phyloP scores from a whole-genome alignment of 75 land plant species.

The Picea glauca region DNA sequence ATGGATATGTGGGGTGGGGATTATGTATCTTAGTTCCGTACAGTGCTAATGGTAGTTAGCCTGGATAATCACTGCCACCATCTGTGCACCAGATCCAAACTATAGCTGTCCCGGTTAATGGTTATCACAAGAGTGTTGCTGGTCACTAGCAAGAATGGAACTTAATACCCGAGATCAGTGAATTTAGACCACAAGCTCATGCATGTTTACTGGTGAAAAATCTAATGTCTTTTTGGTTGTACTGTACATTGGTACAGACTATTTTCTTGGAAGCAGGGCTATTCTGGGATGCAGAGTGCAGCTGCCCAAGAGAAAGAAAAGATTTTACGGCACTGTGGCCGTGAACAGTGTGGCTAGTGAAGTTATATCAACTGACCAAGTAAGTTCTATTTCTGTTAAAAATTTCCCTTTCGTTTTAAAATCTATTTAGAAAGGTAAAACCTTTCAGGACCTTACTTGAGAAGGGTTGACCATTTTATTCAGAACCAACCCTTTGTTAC shows the following conservation, averaged over 20 bases:
- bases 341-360: conserved; percentile 52
- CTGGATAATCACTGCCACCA: too few relatives aligned
- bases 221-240: neutral
- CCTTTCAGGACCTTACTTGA: neutral
- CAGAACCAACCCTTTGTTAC: neutral
- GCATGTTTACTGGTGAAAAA: neutral
- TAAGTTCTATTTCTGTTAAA: neutral
- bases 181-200: neutral
- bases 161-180: neutral
- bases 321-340: conserved; percentile 19
- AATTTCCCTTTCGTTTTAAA: neutral
- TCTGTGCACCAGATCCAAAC: too few relatives aligned
- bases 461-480: neutral
- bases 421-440: neutral
- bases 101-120: too few relatives aligned
- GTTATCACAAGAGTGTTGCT: too few relatives aligned
- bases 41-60: too few relatives aligned
- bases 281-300: conserved; percentile 20
- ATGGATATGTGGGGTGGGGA: too few relatives aligned
- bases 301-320: conserved; percentile 14
- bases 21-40: too few relatives aligned
- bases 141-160: neutral
- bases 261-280: conserved; percentile 17
- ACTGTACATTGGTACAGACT: neutral
- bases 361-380: conserved; percentile 38